These are phyloP conservation scores for Amoebophrya sp. DNA, from an alignment of 169 alveolate genomes.

Conservation along the genomic window DNA sequence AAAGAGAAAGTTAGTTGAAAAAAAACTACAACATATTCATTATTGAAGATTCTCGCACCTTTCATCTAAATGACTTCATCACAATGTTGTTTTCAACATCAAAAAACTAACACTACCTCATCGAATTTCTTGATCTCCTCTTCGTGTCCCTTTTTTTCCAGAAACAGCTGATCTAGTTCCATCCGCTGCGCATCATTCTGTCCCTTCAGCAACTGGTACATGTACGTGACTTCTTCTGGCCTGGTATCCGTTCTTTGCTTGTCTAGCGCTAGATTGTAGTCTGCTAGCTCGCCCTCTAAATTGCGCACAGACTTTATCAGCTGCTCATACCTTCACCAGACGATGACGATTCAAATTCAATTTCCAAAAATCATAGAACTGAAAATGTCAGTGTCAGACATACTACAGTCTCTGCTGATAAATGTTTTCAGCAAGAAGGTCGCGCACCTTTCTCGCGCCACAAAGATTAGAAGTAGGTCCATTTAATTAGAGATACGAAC, in stretches of 20 bases:
- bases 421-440: too few species aligned
- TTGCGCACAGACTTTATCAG: constrained; percentile 55
- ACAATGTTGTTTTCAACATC: neutral
- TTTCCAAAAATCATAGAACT: neutral
- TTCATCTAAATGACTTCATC: neutral
- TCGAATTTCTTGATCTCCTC: constrained; percentile 52
- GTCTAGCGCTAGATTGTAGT: constrained; percentile 79
- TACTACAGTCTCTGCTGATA: constrained; percentile 38
- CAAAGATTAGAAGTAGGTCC: neutral
- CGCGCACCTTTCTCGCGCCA: neutral
- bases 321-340: neutral
- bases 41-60: constrained; percentile 47
- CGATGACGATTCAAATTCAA: neutral
- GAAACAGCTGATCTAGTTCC: constrained; percentile 67
- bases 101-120: too few species aligned
- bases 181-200: constrained; percentile 68
- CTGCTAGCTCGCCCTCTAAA: constrained; percentile 83
- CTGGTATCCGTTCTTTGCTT: constrained; percentile 71
- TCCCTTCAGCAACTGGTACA: constrained; percentile 61
- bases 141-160: constrained; percentile 71
- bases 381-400: neutral
- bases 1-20: neutral
- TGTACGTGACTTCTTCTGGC: constrained; percentile 75
- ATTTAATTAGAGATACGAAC: neutral
- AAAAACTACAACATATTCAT: constrained; percentile 28